These are phyloP conservation scores for Vitis rotundifolia DNA, from an alignment of 164 flowering plant species.

Conservation along the genomic window DNA sequence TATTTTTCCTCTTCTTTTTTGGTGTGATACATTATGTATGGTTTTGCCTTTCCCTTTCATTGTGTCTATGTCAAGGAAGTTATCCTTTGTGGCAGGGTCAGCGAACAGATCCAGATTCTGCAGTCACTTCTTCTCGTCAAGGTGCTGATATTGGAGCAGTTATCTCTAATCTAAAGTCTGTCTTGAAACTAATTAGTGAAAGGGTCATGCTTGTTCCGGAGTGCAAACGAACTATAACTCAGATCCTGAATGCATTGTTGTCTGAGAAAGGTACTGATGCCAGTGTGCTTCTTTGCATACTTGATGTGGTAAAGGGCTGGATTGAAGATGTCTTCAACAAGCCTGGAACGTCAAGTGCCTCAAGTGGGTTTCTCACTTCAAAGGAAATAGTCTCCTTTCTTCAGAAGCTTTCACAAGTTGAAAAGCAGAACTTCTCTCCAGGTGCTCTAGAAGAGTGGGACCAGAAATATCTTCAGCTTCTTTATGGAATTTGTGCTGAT, in stretches of 20 bases:
- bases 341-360: slow-evolving; percentile 44
- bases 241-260: slow-evolving; percentile 68
- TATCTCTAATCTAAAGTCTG: slow-evolving; percentile 74
- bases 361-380: slow-evolving; percentile 55
- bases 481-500: slow-evolving; percentile 92
- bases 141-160: slow-evolving; percentile 75
- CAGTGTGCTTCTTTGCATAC: slow-evolving; percentile 85
- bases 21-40: background rate
- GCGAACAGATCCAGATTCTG: slow-evolving; percentile 82
- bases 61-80: background rate
- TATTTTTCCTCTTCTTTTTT: background rate
- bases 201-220: slow-evolving; percentile 86
- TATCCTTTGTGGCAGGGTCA: slow-evolving; percentile 51
- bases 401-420: slow-evolving; percentile 96
- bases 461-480: slow-evolving; percentile 86
- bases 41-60: background rate
- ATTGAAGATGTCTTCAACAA: slow-evolving; percentile 72
- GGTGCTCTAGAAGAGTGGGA: slow-evolving; percentile 84
- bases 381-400: slow-evolving; percentile 89
- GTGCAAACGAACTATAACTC: slow-evolving; percentile 69
- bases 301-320: slow-evolving; percentile 90
- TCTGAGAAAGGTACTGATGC: slow-evolving; percentile 90
- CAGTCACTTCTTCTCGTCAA: slow-evolving; percentile 85
- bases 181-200: slow-evolving; percentile 79
- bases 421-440: slow-evolving; percentile 68